phyloP scores from a whole-genome alignment of 1,284 basidiomycete genomes.

The Ceratobasidium sp. region DNA sequence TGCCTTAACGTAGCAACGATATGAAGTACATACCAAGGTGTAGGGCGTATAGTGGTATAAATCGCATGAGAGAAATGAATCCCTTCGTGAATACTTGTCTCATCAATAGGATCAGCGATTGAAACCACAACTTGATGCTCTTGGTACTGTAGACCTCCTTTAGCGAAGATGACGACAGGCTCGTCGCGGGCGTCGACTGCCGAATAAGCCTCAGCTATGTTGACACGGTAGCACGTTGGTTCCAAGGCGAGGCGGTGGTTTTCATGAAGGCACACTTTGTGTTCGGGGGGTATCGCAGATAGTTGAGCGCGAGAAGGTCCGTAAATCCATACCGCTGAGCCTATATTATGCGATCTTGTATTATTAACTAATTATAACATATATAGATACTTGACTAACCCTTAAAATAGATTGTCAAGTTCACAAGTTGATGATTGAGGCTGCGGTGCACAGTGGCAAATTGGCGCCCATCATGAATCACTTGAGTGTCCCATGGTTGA shows the following conservation, averaged over 20 bases:
- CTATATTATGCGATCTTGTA: not conserved
- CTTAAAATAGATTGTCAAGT: conserved; percentile 19
- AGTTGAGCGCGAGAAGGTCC: conserved; percentile 20
- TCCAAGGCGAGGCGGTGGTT: not conserved
- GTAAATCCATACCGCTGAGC: conserved; percentile 26
- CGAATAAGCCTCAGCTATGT: conserved; percentile 8
- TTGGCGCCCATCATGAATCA: not conserved
- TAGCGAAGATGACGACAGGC: conserved; percentile 19
- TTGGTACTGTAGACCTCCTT: conserved; percentile 7
- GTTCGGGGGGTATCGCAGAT: not conserved
- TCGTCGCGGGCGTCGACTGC: not conserved
- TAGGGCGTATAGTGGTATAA: conserved; percentile 2
- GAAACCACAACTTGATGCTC: conserved; percentile 24
- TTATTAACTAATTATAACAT: not conserved
- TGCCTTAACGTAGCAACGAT: not conserved
- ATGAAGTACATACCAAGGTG: conserved; percentile 13
- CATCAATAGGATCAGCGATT: conserved; percentile 5
- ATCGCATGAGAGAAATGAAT: conserved; percentile 23
- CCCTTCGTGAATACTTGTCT: not conserved
- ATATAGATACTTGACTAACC: not conserved
- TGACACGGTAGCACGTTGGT: conserved; percentile 11
- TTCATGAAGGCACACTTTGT: conserved; percentile 12
- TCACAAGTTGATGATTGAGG: conserved; percentile 12
- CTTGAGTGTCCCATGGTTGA: conserved; percentile 4
- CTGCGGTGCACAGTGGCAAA: not conserved